Base-by-base conservation (phyloP, 306 rosid genomes). In the Begonia loranthoides region DNA sequence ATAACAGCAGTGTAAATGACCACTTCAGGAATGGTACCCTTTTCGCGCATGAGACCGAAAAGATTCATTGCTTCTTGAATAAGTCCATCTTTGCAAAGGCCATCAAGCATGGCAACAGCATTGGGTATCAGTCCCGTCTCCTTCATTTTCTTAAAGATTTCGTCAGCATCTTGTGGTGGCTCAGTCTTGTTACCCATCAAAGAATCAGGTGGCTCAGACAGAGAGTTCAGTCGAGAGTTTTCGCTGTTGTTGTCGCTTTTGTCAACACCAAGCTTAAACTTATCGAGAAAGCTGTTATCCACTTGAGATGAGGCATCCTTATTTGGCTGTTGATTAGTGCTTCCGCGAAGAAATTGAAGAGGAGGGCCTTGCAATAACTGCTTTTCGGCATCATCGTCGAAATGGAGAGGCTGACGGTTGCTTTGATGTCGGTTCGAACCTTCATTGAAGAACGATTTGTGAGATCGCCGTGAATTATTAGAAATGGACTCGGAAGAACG, bases 81-180 rank as follows among this genome's bases (percentile, higher is more conserved):
- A 51, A 80, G 76, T 36, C 95, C 97, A 65, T 90, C 95, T 69
- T 90, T 84, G 67, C 97, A 85, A n/a, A 90, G 76, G 40, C 95
- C 90, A 60, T 90, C 97, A 41, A 90, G 95, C 97, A 90, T 90
- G 15, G 95, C 94, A 56, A 85, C 95, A 3, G 95, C 92, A 56
- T 80, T 90, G 45, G 97, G 97, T 53, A 90, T 90, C 13, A 90
- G 74, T 58, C 97, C 97, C 17, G 85, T 76, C 70, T 85, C 92
- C 79, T 90, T 90, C 87, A 90, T 83, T 75, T 74, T 85, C 77
- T 71, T 85, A 75, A 90, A 85, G 45, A 85, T 86, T 72, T 78
- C 86, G 46, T 82, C 81, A 0, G 94, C 90, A 17, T 85, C 87
- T 50, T 77, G 83, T 15, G 87, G 80, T 46, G 55, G 61, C 6